Conservation (phyloP, 495 filamentous ascomycete species). For the Trichoderma virens region DNA sequence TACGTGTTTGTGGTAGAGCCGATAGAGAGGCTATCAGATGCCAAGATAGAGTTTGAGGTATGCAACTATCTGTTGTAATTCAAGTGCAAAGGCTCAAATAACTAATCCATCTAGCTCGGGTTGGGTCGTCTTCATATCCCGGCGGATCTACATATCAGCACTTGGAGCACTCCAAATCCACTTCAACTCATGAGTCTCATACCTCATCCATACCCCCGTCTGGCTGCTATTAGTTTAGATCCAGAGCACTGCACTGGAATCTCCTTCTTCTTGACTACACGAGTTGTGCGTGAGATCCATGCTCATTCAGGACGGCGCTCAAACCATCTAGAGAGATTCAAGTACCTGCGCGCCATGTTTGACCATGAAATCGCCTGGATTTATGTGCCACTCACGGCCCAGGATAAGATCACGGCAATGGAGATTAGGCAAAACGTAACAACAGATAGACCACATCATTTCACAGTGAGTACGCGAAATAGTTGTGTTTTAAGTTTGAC, state of each 20-base stretch:
- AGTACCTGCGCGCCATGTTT: background rate
- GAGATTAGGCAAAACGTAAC: background rate
- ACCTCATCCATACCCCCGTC: background rate
- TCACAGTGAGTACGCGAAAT: background rate
- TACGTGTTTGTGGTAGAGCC: background rate
- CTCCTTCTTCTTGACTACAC: background rate
- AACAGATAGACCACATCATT: background rate
- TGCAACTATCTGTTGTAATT: background rate
- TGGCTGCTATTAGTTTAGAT: background rate
- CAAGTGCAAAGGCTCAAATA: background rate
- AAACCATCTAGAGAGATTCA: background rate
- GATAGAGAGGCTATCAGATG: background rate
- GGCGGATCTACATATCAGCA: background rate
- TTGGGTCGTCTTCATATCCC: background rate
- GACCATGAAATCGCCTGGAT: background rate
- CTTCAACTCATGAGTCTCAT: background rate
- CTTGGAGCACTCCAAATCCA: background rate
- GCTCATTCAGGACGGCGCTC: background rate
- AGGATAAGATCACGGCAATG: background rate
- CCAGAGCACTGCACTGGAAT: background rate
- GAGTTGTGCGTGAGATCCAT: background rate
- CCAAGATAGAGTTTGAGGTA: background rate
- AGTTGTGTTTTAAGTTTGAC: background rate
- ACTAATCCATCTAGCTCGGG: background rate
- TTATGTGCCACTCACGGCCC: background rate